Conservation (phyloP, 768 basidiomycete genomes). For the Trichaptum fuscoviolaceum region DNA sequence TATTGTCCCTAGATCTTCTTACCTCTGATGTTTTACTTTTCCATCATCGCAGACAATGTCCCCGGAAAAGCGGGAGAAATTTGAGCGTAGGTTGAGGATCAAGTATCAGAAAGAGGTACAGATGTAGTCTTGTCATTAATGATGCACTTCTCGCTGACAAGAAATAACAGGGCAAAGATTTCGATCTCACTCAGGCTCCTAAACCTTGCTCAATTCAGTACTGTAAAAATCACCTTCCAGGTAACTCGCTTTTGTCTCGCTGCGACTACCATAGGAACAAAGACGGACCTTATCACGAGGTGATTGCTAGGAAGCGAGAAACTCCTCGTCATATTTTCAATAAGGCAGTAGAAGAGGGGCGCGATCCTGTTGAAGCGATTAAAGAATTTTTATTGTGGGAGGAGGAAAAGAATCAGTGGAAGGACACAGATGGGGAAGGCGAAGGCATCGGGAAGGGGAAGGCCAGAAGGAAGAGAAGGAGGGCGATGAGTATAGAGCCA, state of each 20-base stretch:
- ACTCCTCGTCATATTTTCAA: background rate
- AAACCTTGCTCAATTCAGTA: background rate
- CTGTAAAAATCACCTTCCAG: slow-evolving; percentile 1
- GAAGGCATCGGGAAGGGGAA: background rate
- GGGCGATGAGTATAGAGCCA: background rate
- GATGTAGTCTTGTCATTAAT: too few species aligned
- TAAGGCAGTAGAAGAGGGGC: background rate
- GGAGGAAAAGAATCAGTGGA: background rate
- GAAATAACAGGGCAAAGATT: background rate
- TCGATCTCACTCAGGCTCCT: background rate
- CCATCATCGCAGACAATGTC: background rate
- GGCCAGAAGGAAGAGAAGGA: background rate
- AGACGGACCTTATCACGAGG: background rate
- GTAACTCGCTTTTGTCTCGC: background rate
- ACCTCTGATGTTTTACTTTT: background rate
- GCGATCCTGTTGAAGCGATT: background rate
- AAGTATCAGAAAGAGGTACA: background rate
- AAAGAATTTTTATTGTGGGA: background rate
- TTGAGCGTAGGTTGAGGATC: background rate
- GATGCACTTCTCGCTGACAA: background rate
- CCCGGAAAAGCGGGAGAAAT: slow-evolving; percentile 3
- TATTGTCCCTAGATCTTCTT: background rate
- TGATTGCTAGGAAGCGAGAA: background rate
- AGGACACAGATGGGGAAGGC: background rate
- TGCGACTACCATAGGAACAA: background rate